Conservation (phyloP, 139 green algal species). For the Chlorella ohadii region DNA sequence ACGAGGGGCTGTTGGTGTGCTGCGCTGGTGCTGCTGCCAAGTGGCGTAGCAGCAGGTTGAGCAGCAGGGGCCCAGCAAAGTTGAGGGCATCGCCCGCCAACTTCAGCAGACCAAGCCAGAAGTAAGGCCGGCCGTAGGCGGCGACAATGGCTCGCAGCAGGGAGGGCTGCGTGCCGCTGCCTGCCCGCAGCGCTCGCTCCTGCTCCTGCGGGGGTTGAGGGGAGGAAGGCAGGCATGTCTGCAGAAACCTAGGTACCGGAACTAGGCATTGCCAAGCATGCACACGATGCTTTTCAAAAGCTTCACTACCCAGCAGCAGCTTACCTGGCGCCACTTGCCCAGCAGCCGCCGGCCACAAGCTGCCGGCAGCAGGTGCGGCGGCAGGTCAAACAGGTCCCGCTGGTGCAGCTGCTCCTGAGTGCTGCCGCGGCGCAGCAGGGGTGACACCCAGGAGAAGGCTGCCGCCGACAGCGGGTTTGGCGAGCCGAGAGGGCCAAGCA, state of each 20-base stretch:
- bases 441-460: constrained; percentile 63
- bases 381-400: constrained; percentile 60
- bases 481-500: not conserved
- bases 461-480: not conserved
- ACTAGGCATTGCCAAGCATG: no score
- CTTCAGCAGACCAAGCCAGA: constrained; percentile 65
- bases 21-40: constrained; percentile 32
- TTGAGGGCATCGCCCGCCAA: constrained; percentile 71
- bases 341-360: constrained; percentile 55
- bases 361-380: constrained; percentile 39
- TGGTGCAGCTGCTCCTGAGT: constrained; percentile 52
- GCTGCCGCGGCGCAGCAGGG: constrained; percentile 48
- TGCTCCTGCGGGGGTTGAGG: constrained; percentile 1
- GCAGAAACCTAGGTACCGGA: no score
- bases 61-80: constrained; percentile 79
- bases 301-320: not conserved
- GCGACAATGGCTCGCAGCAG: constrained; percentile 58
- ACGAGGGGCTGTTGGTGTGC: not conserved
- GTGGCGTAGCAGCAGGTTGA: constrained; percentile 77
- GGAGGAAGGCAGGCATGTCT: no score
- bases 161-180: constrained; percentile 29
- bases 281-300: no score
- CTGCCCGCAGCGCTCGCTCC: not conserved
- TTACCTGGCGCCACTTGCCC: constrained; percentile 58
- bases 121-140: constrained; percentile 55